Conservation (phyloP, 2,329 filamentous ascomycete species). For the Phialocephala sp. region DNA sequence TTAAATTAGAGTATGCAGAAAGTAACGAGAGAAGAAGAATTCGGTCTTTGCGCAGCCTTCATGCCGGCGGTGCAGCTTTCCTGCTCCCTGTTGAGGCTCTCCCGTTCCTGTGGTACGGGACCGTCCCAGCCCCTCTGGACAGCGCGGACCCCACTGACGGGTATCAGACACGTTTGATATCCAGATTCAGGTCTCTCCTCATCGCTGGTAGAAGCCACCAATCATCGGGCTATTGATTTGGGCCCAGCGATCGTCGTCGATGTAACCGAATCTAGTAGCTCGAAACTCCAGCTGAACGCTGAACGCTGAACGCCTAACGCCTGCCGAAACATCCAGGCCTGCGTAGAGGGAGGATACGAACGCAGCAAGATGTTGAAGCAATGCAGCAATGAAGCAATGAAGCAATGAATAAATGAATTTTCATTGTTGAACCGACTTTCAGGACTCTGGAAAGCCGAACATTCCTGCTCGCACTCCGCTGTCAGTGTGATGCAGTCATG, state of each 20-base stretch:
- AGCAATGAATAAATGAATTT: not conserved
- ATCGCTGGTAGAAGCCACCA: not conserved
- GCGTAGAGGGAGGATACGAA: not conserved
- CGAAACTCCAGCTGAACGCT: conserved; percentile 13
- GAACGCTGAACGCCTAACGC: not conserved
- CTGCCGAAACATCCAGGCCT: conserved; percentile 14
- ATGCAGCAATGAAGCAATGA: not conserved
- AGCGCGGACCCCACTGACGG: not conserved
- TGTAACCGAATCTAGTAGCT: conserved; percentile 5
- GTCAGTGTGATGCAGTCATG: not conserved
- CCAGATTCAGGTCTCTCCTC: not conserved
- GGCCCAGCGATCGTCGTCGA: not conserved
- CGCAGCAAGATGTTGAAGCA: not conserved
- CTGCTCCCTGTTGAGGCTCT: conserved; percentile 3
- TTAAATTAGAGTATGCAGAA: no score
- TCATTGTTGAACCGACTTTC: not conserved
- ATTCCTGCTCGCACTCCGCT: not conserved
- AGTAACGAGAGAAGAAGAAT: not conserved
- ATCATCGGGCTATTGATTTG: not conserved
- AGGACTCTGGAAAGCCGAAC: conserved; percentile 9
- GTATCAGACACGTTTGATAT: not conserved
- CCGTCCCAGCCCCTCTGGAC: not conserved
- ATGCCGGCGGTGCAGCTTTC: not conserved
- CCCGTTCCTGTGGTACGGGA: conserved; percentile 4
- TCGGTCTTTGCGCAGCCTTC: not conserved